Evolutionary conservation across 169 alveolate species (phyloP).

Genomic region (Plasmodium knowlesi): DNA sequence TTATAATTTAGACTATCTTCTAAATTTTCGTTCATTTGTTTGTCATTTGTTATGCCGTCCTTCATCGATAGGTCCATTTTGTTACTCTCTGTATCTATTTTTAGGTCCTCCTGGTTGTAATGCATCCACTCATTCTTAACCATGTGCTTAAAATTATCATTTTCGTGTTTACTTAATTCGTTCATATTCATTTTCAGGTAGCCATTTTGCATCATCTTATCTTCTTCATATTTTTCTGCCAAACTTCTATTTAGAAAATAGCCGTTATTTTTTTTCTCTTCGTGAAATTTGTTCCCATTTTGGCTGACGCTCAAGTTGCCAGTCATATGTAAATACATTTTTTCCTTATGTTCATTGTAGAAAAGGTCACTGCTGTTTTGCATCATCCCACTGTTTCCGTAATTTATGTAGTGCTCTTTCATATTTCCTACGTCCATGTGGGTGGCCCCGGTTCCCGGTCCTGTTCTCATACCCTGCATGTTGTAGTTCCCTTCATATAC

Average conservation of each 20-base stretch:
- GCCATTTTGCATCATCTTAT: conserved; percentile 2
- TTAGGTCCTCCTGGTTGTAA: background rate
- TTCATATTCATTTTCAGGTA: conserved; percentile 11
- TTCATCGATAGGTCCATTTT: background rate
- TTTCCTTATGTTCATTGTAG: conserved; percentile 49
- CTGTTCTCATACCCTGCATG: conserved; percentile 11
- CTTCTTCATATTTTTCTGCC: conserved; percentile 45
- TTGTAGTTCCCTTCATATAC: conserved; percentile 25
- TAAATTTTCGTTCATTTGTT: conserved; percentile 52
- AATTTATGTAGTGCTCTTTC: conserved; percentile 14
- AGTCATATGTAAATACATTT: background rate
- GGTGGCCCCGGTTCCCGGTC: background rate
- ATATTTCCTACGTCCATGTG: conserved; percentile 23
- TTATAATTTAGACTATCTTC: conserved; percentile 73
- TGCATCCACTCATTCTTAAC: conserved; percentile 16
- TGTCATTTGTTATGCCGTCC: conserved; percentile 11
- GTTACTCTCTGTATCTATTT: background rate
- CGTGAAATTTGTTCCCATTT: conserved; percentile 20
- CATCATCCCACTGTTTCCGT: conserved; percentile 1
- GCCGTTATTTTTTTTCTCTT: conserved; percentile 16
- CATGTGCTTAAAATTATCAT: conserved; percentile 1
- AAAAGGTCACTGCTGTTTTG: background rate
- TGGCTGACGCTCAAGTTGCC: background rate
- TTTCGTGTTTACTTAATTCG: conserved; percentile 36
- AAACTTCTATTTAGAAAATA: conserved; percentile 11